Conservation (phyloP, 2,329 filamentous ascomycete genomes). For the Aspergillus sp. region DNA sequence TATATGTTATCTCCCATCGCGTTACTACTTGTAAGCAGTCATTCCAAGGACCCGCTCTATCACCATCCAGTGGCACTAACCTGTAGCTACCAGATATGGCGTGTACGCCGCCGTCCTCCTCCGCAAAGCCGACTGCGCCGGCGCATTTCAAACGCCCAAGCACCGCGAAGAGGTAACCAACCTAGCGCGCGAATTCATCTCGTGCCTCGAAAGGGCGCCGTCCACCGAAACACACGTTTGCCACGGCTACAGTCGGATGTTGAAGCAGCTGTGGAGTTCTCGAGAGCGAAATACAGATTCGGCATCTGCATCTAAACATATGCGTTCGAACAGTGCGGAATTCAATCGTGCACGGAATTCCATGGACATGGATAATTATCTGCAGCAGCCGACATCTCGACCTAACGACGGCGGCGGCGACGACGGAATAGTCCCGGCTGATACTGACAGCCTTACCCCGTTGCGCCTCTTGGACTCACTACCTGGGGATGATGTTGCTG, state of each 20-base stretch:
- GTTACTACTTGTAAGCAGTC: background rate
- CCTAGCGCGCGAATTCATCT: background rate
- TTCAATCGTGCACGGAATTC: no score
- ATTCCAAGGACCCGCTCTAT: background rate
- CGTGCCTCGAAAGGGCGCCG: background rate
- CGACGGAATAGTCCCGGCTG: no score
- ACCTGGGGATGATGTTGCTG: no score
- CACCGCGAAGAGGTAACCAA: background rate
- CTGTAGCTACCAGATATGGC: background rate
- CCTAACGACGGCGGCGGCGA: no score
- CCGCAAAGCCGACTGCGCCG: background rate
- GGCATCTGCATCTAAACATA: no score
- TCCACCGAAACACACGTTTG: background rate
- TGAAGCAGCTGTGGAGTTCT: background rate
- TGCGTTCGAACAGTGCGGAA: no score
- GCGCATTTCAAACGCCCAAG: background rate
- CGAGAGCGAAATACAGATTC: no score
- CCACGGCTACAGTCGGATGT: background rate
- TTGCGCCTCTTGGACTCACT: no score
- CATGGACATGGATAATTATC: no score
- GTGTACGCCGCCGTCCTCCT: background rate
- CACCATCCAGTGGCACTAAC: background rate
- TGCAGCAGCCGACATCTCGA: no score
- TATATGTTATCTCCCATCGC: background rate
- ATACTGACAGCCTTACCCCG: no score